Percentiles rank a stretch among this genome's conserved stretches.
phyloP scores from a whole-genome alignment of 768 basidiomycete genomes.

The Tulasnella calospora region DNA sequence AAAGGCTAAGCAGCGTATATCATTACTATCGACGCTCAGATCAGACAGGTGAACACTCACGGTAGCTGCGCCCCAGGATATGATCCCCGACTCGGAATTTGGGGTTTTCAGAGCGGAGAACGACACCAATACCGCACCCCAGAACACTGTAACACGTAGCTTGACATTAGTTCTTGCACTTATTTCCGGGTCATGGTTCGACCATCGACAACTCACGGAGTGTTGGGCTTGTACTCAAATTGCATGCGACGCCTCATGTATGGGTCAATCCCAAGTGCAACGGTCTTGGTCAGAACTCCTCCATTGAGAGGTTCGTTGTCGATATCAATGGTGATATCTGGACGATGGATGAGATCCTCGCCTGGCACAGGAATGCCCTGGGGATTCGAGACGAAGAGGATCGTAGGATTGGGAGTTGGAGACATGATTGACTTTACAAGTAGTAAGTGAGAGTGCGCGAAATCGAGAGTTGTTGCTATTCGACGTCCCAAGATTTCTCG shows the following conservation, averaged over 20 bases:
- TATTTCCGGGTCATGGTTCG: neutral
- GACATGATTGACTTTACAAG: neutral
- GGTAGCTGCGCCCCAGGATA: neutral
- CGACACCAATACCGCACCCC: neutral
- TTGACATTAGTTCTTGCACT: neutral
- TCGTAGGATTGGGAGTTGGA: neutral
- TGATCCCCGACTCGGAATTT: constrained; percentile 9
- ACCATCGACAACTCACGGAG: neutral
- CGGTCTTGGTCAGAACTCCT: constrained; percentile 16
- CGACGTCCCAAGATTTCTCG: neutral
- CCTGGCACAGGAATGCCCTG: neutral
- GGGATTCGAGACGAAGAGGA: neutral
- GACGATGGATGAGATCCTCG: neutral
- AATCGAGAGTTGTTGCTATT: neutral
- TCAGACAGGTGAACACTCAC: neutral
- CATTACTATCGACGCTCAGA: constrained; percentile 22
- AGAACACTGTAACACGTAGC: neutral
- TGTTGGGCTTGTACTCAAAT: neutral
- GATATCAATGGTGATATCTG: constrained; percentile 12
- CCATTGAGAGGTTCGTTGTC: constrained; percentile 10
- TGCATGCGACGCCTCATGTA: constrained; percentile 12
- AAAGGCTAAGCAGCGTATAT: constrained; percentile 35
- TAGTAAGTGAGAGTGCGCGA: neutral
- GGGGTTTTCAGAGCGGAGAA: constrained; percentile 20
- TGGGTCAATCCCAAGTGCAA: constrained; percentile 9